These are phyloP conservation scores for Aureobasidium sp. DNA, from an alignment of 2,329 filamentous ascomycete species.

Conservation along the genomic window DNA sequence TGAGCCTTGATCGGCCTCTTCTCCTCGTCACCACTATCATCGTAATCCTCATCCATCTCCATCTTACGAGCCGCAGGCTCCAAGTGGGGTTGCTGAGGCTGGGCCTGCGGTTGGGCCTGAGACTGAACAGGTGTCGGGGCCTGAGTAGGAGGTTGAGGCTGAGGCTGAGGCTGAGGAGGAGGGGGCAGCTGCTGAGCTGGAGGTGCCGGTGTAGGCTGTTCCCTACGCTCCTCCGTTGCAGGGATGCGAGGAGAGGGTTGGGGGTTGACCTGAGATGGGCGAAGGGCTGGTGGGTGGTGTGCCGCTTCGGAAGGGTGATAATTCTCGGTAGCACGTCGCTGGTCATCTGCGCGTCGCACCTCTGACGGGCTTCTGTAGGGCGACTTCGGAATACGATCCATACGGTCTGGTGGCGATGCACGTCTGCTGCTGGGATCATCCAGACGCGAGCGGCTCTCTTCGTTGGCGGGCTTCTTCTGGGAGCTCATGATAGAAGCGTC, in stretches of 20 bases:
- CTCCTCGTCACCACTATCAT: conserved; percentile 86
- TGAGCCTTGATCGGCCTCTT: conserved; percentile 41
- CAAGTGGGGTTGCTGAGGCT: conserved; percentile 30
- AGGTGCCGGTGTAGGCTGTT: conserved; percentile 27
- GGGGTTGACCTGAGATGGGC: conserved; percentile 38
- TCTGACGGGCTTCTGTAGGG: conserved; percentile 74
- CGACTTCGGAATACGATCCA: conserved; percentile 44
- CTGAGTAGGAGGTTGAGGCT: conserved; percentile 33
- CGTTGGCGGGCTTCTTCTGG: conserved; percentile 77
- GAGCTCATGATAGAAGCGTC: conserved; percentile 44
- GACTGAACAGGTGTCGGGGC: conserved; percentile 36
- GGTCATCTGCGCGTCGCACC: conserved; percentile 49
- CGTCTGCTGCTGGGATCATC: conserved; percentile 77
- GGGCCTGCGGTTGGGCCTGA: conserved; percentile 18
- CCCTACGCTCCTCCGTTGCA: conserved; percentile 35
- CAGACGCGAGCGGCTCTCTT: conserved; percentile 77
- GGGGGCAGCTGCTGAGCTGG: conserved; percentile 43
- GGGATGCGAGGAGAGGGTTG: conserved; percentile 47
- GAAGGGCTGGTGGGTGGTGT: conserved; percentile 63
- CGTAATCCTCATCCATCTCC: conserved; percentile 96
- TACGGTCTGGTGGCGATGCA: conserved; percentile 33
- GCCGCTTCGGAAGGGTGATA: conserved; percentile 92
- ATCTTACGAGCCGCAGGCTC: conserved; percentile 91
- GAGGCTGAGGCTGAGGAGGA: conserved; percentile 40
- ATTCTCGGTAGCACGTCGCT: conserved; percentile 63